Evolutionary conservation across 2,329 filamentous ascomycete species (phyloP), one percentile per base, ranked within the genome.

Genomic region (Aaosphaeria pasadenensis): DNA sequence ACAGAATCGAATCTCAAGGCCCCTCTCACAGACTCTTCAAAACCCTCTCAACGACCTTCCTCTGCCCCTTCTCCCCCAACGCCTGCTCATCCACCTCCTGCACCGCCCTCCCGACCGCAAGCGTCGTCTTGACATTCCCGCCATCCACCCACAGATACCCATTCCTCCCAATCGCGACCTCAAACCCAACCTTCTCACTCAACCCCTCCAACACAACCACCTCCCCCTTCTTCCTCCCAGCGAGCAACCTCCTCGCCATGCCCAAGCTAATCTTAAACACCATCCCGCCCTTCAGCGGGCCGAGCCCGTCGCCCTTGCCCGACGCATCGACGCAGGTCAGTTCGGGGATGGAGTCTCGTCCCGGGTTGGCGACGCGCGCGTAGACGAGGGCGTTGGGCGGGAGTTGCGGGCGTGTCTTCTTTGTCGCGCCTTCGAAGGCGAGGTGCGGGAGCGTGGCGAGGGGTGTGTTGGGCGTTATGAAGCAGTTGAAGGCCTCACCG

Each of bases 101-200:
- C 42, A 99, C 75, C 39, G 89, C 88, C 57, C 83, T 83, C 1
- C 91, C 92, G 47, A 97, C 88, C 1, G 84, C 80, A 52, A 96
- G 75, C 6, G 91, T 86, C 31, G 84, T 85, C 72, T 81, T 87
- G 35, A 86, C 74, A 52, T 78, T 87, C 30, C 87, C 88, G 56
- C 87, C 91, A 63, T 92, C 86, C 11, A 97, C 88, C 91, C 94
- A 97, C 24, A 97, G 82, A 68, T 84, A 86, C 38, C 94, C 94
- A 70, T 99, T 99, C 63, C 90, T 83, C 13, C 94, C 94, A 6
- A 96, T 88, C 0, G 92, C 92, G 50, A 95, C 88, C 76, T 99
- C 94, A 68, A 97, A 99, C 17, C 88, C 85, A 11, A 96, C 72
- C 46, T 89, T 92, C 49, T 85, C 85, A 3, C 86, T 91, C 11